Evolutionary conservation across 1,284 basidiomycete genomes (phyloP).

Genomic region (Ganoderma lingzhi): DNA sequence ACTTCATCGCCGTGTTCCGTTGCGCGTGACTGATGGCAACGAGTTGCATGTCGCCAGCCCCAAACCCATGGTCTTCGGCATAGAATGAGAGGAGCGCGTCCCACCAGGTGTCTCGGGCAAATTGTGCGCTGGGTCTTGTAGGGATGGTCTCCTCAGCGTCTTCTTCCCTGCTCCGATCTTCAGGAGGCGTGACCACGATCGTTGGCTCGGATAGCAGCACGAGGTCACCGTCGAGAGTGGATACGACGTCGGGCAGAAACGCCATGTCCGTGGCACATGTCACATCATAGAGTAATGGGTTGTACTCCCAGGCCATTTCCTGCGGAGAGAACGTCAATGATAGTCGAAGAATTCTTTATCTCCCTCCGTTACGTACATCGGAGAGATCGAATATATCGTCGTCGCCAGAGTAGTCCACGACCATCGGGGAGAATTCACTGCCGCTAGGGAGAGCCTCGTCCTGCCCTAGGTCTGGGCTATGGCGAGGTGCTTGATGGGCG

Average conservation of each 20-base stretch:
- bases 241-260: slow-evolving; percentile 3
- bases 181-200: slow-evolving; percentile 9
- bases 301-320: slow-evolving; percentile 22
- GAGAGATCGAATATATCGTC: slow-evolving; percentile 6
- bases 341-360: background rate
- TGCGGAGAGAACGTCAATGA: background rate
- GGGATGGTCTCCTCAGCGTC: slow-evolving; percentile 16
- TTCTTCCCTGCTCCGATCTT: background rate
- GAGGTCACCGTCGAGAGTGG: background rate
- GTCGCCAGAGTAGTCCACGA: background rate
- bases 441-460: background rate
- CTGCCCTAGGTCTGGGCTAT: background rate
- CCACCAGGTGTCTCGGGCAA: slow-evolving; percentile 80
- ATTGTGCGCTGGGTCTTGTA: slow-evolving; percentile 62
- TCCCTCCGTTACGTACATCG: slow-evolving; percentile 12
- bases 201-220: background rate
- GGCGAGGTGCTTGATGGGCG: background rate
- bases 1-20: slow-evolving; percentile 53
- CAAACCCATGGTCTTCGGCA: slow-evolving; percentile 43
- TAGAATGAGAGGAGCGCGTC: slow-evolving; percentile 75
- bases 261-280: slow-evolving; percentile 2
- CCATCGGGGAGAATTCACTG: background rate
- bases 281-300: slow-evolving; percentile 22
- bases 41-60: slow-evolving; percentile 30
- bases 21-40: slow-evolving; percentile 48